Evolutionary conservation across 2,329 filamentous ascomycete species (phyloP), one percentile per base, ranked within the genome.

Genomic region (Colletotrichum navitas): DNA sequence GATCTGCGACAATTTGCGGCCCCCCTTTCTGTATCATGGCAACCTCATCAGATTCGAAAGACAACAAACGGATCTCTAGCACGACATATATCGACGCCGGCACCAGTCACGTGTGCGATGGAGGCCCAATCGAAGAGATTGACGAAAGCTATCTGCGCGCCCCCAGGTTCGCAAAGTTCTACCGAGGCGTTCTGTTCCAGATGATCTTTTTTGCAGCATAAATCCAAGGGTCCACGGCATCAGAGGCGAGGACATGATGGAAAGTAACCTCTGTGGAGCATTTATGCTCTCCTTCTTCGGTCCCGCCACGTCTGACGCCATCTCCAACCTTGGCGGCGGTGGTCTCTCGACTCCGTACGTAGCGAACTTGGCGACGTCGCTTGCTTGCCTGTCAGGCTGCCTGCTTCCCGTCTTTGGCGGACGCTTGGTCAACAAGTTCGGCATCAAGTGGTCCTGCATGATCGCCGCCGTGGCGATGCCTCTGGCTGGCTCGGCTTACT

Each of bases 381-480:
- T 70, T 12, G 66, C 49, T 47, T 70, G 66, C 41, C 34, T 45
- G 45, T 47, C 67, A 11, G 67, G 67, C 5, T 70, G 67, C 12
- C 5, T 70, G 12, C 60, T 66, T 32, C 66, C 67, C 1, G 18
- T 70, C 16, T 77, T 80, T 11, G 81, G 80, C 26, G 80, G 80
- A 0, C 81, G 80, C 1, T 64, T 82, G 60, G 82, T 82, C 73
- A 82, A 81, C 73, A 82, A 81, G 62, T 65, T 82, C 10, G 81
- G 81, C 18, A 81, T 82, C 66, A 80, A 78, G 58, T 79, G 77
- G 76, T 76, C 78, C 4, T 82, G 81, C 73, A 73, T 82, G 41
- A 78, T 82, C 51, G 80, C 79, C 8, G 79, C 79, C 10, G 16
- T 79, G 2, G 70, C 77, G 1, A 79, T 82, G 62, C 81, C 81